phyloP scores from a whole-genome alignment of 2,329 filamentous ascomycete species.

The Ambrosiella xylebori region DNA sequence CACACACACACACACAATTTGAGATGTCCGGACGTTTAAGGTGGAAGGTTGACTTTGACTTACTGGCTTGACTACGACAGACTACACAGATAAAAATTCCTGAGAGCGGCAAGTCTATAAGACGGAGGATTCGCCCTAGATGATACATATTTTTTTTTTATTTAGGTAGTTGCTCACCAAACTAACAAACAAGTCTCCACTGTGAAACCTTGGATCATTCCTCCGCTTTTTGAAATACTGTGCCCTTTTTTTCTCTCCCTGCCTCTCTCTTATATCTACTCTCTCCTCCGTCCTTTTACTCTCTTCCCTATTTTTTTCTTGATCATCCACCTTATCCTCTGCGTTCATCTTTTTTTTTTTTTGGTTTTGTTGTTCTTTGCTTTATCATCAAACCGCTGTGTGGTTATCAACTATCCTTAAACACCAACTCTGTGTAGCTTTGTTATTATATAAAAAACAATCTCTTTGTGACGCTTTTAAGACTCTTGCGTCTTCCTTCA shows the following conservation, averaged over 20 bases:
- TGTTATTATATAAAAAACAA: neutral
- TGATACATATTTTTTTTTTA: too few species aligned
- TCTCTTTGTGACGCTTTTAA: neutral
- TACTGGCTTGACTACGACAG: too few species aligned
- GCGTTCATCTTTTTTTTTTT: neutral
- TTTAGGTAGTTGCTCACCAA: too few species aligned
- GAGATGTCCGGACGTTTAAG: too few species aligned
- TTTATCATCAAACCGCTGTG: constrained; percentile 8
- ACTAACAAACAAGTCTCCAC: too few species aligned
- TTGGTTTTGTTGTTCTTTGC: neutral
- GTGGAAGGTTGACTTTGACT: too few species aligned
- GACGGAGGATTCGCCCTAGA: too few species aligned
- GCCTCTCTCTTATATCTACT: neutral
- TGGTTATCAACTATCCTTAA: constrained; percentile 13
- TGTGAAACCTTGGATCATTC: neutral
- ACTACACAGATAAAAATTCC: too few species aligned
- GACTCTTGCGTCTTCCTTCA: neutral
- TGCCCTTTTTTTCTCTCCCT: neutral
- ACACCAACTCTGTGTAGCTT: neutral
- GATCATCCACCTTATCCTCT: neutral
- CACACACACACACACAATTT: too few species aligned
- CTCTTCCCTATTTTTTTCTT: neutral
- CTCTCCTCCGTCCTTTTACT: neutral
- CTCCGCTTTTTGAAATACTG: neutral
- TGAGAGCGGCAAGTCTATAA: too few species aligned